Evolutionary conservation across 202 grass and related monocot species (phyloP), one percentile per base, ranked within the genome.

Genomic region (Setaria italica): DNA sequence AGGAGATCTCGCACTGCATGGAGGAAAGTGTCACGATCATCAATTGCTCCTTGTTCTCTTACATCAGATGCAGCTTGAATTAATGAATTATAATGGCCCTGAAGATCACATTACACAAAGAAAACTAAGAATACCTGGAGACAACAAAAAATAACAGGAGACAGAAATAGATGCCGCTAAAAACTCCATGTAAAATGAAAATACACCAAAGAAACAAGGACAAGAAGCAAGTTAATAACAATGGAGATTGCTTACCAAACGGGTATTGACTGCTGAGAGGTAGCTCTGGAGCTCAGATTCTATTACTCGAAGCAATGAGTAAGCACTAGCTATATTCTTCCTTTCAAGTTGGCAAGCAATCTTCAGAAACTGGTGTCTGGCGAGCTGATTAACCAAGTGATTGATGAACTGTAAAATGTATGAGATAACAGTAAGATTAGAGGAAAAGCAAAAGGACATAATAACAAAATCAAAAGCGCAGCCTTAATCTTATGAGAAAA

Each of bases 331-430:
- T 82, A 99, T 94, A 54, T 80, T 88, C 64, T 92, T 99, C 79
- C 90, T 94, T 89, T 99, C 97, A 90, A 99, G 90, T 55, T 92
- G 93, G 85, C 97, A 99, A 84, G 93, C 90, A 59, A 99, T 95
- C 77, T 96, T 99, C 51, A 99, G 74, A 91, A 99, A 96, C 43
- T 82, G 92, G 81, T 99, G 93, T 87, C 90, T 92, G 5, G 91
- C 88, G 74, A 99, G 97, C 85, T 99, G 93, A 94, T 99, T 94
- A 88, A 90, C 93, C 70, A 99, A 93, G 78, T 99, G 93, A 88
- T 84, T 99, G 75, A 99, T 99, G 81, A 94, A 99, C 97, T 99
- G 92, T 85, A 88, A 74, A 88, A 89, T 64, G n/a, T 76, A 75
- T 65, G 39, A 56, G 51, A 57, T 39, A 15, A 5, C 67, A 87